These are phyloP conservation scores for Cicer judaicum DNA, from an alignment of 306 rosid species.

Conservation along the genomic window DNA sequence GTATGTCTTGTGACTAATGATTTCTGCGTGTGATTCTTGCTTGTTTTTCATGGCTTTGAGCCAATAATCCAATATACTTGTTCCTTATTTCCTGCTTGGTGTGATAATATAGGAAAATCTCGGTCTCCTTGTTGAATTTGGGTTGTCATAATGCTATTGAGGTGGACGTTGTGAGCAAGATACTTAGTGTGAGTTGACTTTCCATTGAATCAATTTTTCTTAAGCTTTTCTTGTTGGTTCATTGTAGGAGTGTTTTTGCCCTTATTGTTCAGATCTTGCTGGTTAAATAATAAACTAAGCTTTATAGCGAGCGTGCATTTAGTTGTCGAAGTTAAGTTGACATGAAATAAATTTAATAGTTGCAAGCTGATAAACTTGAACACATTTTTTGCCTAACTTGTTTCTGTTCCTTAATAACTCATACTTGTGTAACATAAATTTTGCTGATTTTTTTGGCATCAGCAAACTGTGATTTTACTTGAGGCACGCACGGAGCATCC, in stretches of 20 bases:
- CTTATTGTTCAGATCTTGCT: conserved; percentile 20
- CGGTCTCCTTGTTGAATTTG: conserved; percentile 52
- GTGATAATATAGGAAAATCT: conserved; percentile 58
- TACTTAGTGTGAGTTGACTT: conserved; percentile 43
- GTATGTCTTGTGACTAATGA: conserved; percentile 42
- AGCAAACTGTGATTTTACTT: no score
- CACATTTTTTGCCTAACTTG: not conserved
- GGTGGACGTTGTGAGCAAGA: conserved; percentile 44
- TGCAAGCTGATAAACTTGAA: not conserved
- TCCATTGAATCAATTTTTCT: conserved; percentile 9
- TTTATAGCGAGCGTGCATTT: conserved; percentile 14
- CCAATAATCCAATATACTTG: conserved; percentile 3
- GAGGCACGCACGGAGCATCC: no score
- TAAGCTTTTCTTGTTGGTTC: not conserved
- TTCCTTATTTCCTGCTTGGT: conserved; percentile 33
- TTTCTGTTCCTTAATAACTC: not conserved
- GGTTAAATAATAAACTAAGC: conserved; percentile 2
- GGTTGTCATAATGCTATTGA: conserved; percentile 54
- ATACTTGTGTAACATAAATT: not conserved
- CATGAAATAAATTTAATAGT: conserved; percentile 3
- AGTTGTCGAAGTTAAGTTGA: not conserved
- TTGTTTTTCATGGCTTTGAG: not conserved
- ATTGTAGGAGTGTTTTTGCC: not conserved
- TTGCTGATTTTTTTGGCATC: no score
- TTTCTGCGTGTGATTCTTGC: not conserved